phyloP scores from a whole-genome alignment of 257 asterid species.

The Fraxinus cuspidata region DNA sequence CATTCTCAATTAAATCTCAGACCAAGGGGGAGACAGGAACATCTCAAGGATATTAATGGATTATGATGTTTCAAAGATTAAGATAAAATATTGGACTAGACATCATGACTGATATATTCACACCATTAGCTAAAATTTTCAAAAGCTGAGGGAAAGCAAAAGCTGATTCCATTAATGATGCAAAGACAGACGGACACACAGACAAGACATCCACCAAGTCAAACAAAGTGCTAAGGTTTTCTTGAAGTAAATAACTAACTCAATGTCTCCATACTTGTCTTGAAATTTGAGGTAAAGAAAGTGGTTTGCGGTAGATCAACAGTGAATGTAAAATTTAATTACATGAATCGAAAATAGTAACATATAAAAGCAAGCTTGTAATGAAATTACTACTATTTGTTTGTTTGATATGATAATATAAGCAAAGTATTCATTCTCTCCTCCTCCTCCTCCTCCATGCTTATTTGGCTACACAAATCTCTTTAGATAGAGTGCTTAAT shows the following conservation, averaged over 20 bases:
- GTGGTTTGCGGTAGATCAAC: neutral
- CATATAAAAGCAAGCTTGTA: neutral
- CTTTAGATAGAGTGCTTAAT: neutral
- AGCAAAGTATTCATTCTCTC: conserved; percentile 16
- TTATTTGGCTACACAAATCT: conserved; percentile 30
- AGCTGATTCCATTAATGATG: conserved; percentile 27
- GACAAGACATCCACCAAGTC: conserved; percentile 23
- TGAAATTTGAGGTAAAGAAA: neutral
- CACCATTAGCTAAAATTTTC: conserved; percentile 23
- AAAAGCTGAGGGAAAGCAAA: conserved; percentile 23
- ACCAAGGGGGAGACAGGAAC: conserved; percentile 2
- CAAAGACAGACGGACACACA: conserved; percentile 21
- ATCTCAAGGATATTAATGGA: conserved; percentile 11
- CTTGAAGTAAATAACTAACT: neutral
- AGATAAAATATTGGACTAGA: conserved; percentile 25
- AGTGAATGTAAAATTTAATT: neutral
- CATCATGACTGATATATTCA: conserved; percentile 3
- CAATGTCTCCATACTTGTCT: neutral
- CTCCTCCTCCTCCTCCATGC: neutral
- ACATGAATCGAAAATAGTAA: neutral
- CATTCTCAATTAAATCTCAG: neutral
- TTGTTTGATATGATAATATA: conserved; percentile 4
- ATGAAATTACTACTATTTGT: neutral
- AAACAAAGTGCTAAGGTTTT: conserved; percentile 18
- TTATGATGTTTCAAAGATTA: conserved; percentile 21